These are phyloP conservation scores for sunflower (Helianthus annuus) DNA, from an alignment of 129 eudicot genomes.

Conservation along the genomic window DNA sequence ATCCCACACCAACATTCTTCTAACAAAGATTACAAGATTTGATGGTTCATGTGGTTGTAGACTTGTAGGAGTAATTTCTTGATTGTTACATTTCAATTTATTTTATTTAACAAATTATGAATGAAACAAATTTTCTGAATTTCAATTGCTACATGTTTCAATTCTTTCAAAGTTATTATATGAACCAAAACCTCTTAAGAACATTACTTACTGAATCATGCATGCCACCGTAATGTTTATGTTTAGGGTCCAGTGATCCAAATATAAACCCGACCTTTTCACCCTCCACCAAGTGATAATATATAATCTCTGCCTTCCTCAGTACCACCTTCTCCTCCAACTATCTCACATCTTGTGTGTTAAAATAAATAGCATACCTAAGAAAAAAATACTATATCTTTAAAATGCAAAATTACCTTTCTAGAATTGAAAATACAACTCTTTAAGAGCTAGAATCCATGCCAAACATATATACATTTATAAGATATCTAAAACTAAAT, in stretches of 20 bases:
- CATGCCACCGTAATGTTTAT: background rate
- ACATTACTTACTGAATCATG: background rate
- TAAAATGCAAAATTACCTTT: background rate
- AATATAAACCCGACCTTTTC: background rate
- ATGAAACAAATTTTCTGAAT: too few relatives aligned
- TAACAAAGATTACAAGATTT: too few relatives aligned
- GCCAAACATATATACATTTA: background rate
- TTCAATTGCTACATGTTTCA: too few relatives aligned
- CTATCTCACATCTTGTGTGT: background rate
- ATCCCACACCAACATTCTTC: too few relatives aligned
- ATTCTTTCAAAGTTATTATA: too few relatives aligned
- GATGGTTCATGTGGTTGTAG: too few relatives aligned
- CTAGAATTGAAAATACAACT: too few relatives aligned
- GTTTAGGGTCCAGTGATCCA: background rate
- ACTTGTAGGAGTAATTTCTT: too few relatives aligned
- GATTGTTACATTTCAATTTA: too few relatives aligned
- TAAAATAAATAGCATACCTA: background rate
- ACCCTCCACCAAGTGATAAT: background rate
- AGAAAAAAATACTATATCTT: background rate
- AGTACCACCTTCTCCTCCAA: background rate
- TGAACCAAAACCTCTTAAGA: too few relatives aligned
- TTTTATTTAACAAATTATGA: too few relatives aligned
- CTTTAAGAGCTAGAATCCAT: too few relatives aligned
- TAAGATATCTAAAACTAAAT: background rate
- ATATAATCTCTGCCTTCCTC: background rate